Conservation (phyloP, 1,284 basidiomycete genomes). For the Boletus smithii region DNA sequence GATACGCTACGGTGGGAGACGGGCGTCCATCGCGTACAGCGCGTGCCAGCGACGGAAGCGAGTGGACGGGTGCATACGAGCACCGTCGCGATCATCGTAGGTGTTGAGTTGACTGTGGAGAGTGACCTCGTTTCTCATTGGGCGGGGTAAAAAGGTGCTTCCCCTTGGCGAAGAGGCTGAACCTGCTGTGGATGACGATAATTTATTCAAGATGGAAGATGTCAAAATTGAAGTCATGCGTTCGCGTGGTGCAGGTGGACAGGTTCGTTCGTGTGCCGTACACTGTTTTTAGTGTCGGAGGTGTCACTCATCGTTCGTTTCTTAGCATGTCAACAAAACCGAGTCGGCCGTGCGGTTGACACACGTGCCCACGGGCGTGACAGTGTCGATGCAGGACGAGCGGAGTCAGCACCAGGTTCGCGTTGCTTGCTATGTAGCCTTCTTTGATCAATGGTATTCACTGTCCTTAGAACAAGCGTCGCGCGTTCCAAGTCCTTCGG, state of each 20-base stretch:
- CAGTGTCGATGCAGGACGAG: constrained; percentile 98
- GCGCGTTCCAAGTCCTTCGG: constrained; percentile 84
- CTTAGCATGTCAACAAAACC: constrained; percentile 95
- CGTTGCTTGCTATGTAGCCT: background rate
- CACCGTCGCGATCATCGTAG: constrained; percentile 83
- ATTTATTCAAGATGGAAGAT: constrained; percentile 79
- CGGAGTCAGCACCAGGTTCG: constrained; percentile 89
- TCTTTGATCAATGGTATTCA: constrained; percentile 3
- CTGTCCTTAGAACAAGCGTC: constrained; percentile 70
- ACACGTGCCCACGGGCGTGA: constrained; percentile 90
- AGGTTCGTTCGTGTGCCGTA: constrained; percentile 46
- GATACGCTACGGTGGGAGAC: constrained; percentile 85
- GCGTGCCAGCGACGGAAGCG: constrained; percentile 88
- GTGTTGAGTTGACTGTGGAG: constrained; percentile 23
- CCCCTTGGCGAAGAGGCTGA: constrained; percentile 68
- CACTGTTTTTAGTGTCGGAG: background rate
- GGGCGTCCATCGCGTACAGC: constrained; percentile 94
- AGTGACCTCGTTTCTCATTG: background rate
- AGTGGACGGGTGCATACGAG: constrained; percentile 90
- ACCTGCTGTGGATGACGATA: constrained; percentile 45
- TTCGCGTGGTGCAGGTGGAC: constrained; percentile 93
- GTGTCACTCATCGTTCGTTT: constrained; percentile 6
- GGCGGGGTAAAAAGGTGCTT: constrained; percentile 56
- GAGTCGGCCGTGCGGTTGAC: constrained; percentile 97
- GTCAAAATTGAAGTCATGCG: constrained; percentile 93